Evolutionary conservation across 805 yeast genomes (phyloP).

Genomic region (Candida ortonii): DNA sequence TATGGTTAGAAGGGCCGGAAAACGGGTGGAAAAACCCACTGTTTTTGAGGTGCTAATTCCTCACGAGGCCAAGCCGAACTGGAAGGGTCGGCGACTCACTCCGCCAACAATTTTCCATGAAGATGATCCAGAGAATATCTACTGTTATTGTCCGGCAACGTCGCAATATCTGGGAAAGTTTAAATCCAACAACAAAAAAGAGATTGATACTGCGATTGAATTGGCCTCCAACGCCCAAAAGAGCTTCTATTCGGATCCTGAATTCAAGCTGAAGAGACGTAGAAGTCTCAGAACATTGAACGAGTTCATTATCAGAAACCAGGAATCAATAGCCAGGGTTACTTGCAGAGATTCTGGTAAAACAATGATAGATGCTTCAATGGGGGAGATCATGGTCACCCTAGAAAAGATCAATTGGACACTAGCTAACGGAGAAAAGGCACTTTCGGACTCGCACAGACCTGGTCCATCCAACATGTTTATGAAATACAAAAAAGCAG

Average conservation of each 20-base stretch:
- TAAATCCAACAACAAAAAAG: conserved; percentile 58
- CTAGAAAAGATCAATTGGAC: conserved; percentile 92
- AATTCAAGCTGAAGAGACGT: conserved; percentile 56
- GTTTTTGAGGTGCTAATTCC: conserved; percentile 61
- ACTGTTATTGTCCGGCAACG: conserved; percentile 94
- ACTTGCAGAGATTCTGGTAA: conserved; percentile 98
- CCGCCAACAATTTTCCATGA: conserved; percentile 58
- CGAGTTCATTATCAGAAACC: conserved; percentile 73
- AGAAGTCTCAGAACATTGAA: conserved; percentile 68
- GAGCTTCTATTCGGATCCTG: conserved; percentile 49
- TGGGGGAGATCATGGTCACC: conserved; percentile 96
- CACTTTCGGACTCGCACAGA: conserved; percentile 67
- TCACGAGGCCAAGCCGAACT: conserved; percentile 77
- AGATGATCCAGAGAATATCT: conserved; percentile 65
- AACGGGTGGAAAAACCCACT: conserved; percentile 33
- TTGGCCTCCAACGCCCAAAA: conserved; percentile 54
- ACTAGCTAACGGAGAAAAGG: conserved; percentile 72
- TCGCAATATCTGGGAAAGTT: conserved; percentile 82
- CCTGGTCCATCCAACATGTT: conserved; percentile 86
- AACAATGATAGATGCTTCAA: conserved; percentile 90
- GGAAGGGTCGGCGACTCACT: conserved; percentile 83
- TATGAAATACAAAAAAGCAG: conserved; percentile 88
- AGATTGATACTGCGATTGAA: conserved; percentile 66
- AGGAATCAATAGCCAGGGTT: conserved; percentile 80
- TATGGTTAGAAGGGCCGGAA: conserved; percentile 24